These are phyloP conservation scores for Boletus rufocinnamomeus DNA, from an alignment of 768 basidiomycete genomes.

Conservation along the genomic window DNA sequence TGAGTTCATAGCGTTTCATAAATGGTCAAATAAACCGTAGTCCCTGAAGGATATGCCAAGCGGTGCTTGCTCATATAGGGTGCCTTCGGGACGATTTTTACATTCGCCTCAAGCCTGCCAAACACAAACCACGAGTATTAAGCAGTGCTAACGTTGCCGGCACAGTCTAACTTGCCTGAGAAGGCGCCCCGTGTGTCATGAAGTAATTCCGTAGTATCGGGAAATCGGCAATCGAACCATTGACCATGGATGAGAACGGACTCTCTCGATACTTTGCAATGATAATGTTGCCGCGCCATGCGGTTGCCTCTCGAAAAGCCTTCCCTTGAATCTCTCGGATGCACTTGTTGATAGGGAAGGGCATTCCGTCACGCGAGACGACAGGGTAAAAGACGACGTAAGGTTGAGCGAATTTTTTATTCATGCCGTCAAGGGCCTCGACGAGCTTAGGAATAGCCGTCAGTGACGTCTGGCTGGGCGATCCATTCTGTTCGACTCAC, in stretches of 20 bases:
- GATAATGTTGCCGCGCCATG: slow-evolving; percentile 82
- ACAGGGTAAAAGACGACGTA: slow-evolving; percentile 82
- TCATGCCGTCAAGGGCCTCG: slow-evolving; percentile 79
- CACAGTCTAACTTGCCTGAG: slow-evolving; percentile 37
- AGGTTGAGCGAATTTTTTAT: slow-evolving; percentile 71
- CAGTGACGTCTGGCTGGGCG: slow-evolving; percentile 20
- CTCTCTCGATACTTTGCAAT: slow-evolving; percentile 65
- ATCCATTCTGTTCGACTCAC: slow-evolving; percentile 41
- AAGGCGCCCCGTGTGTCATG: slow-evolving; percentile 60
- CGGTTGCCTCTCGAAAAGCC: slow-evolving; percentile 57
- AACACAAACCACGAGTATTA: slow-evolving; percentile 25
- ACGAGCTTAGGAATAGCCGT: slow-evolving; percentile 50
- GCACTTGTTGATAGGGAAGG: slow-evolving; percentile 78
- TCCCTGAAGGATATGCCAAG: slow-evolving; percentile 20
- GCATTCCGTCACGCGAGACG: slow-evolving; percentile 76
- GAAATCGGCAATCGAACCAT: slow-evolving; percentile 83
- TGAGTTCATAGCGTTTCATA: slow-evolving; percentile 26
- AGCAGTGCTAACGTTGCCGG: slow-evolving; percentile 14
- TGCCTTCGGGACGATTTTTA: slow-evolving; percentile 11
- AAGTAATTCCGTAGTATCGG: slow-evolving; percentile 81
- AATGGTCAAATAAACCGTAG: slow-evolving; percentile 25
- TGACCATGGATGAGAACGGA: slow-evolving; percentile 54
- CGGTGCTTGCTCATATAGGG: not conserved
- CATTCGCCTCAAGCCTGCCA: slow-evolving; percentile 30
- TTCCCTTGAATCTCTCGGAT: slow-evolving; percentile 73